Evolutionary conservation across 495 filamentous ascomycete species (phyloP), one percentile per base, ranked within the genome.

Genomic region (Pseudevernia furfuracea): DNA sequence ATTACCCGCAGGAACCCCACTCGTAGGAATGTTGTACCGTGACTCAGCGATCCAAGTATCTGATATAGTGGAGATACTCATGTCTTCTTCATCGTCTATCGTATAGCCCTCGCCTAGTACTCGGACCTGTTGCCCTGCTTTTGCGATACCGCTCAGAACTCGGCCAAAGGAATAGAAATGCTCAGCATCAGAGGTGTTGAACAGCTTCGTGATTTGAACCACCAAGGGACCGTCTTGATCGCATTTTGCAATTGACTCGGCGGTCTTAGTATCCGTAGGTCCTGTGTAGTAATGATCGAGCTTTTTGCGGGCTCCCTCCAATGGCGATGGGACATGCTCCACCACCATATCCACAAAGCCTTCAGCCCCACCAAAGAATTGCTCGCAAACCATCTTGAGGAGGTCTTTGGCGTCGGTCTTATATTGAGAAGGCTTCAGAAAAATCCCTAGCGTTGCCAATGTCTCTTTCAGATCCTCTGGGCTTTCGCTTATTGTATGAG

Each of bases 341-440:
- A 92, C 83, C 55, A 96, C 74, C 94, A 97, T 97, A 71, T 98
- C 95, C 15, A 97, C 93, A 70, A 98, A 95, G 0, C 92, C 94
- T 48, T 84, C 85, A 10, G 91, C 87, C 39, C 89, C 85, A 25
- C 93, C 94, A 68, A 98, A 98, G 76, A 97, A 98, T 70, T 96
- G 88, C 73, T 89, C 89, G 71, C 95, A 98, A 32, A 96, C 95
- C 28, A 93, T 78, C 73, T 87, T 90, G 41, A 98, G 81, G 11
- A 98, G 82, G 34, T 89, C 88, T 71, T 92, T 95, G 15, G 94
- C 91, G 71, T 97, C 91, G 2, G 86, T 80, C 75, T 87, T 93
- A 72, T 92, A 90, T 73, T 96, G 90, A 4, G 92, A 91, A 11
- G 92, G 93, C 74, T 97, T 97, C 64, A 98, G 75, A 36, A 76